A percentile compares a stretch with the other conserved stretches of the same genome.
These are phyloP conservation scores for Cyphellophora europaea DNA, from an alignment of 2,329 filamentous ascomycete species.

Conservation along the genomic window DNA sequence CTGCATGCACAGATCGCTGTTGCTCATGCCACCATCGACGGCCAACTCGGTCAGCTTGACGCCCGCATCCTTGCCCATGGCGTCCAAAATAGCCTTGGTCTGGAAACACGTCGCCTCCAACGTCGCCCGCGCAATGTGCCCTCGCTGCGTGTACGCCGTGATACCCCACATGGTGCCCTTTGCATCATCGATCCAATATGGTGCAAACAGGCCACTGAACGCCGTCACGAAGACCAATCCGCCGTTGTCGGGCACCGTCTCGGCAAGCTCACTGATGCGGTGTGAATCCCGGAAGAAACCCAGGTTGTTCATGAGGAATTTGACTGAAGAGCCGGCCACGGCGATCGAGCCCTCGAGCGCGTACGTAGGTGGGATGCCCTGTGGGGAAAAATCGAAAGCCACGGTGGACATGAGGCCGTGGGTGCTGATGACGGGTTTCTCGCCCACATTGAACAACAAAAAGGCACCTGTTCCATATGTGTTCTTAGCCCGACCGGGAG, in stretches of 20 bases:
- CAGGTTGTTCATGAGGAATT: slow-evolving; percentile 53
- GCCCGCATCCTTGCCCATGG: slow-evolving; percentile 69
- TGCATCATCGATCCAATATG: slow-evolving; percentile 79
- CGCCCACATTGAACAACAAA: slow-evolving; percentile 69
- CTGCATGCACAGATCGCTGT: slow-evolving; percentile 69
- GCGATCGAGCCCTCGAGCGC: slow-evolving; percentile 68
- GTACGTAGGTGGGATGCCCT: slow-evolving; percentile 55
- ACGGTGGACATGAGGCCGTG: slow-evolving; percentile 68
- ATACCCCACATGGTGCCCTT: slow-evolving; percentile 70
- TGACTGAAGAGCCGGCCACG: slow-evolving; percentile 62
- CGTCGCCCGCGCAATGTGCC: slow-evolving; percentile 70
- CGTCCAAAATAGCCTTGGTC: slow-evolving; percentile 71
- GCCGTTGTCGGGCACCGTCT: slow-evolving; percentile 57
- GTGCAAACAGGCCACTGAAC: slow-evolving; percentile 72
- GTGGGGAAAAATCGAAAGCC: slow-evolving; percentile 57
- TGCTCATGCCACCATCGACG: slow-evolving; percentile 73
- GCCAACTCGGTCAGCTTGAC: slow-evolving; percentile 61
- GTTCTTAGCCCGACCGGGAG: slow-evolving; percentile 67
- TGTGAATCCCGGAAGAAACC: slow-evolving; percentile 43
- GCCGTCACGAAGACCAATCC: slow-evolving; percentile 72
- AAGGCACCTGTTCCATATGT: slow-evolving; percentile 77
- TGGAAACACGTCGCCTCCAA: slow-evolving; percentile 78
- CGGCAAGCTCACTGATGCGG: slow-evolving; percentile 49
- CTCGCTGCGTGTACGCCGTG: slow-evolving; percentile 65
- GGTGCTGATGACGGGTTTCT: slow-evolving; percentile 65